Evolutionary conservation across 306 rosid species (phyloP), one percentile per base, ranked within the genome.

Genomic region (Hippophae gyantsensis): DNA sequence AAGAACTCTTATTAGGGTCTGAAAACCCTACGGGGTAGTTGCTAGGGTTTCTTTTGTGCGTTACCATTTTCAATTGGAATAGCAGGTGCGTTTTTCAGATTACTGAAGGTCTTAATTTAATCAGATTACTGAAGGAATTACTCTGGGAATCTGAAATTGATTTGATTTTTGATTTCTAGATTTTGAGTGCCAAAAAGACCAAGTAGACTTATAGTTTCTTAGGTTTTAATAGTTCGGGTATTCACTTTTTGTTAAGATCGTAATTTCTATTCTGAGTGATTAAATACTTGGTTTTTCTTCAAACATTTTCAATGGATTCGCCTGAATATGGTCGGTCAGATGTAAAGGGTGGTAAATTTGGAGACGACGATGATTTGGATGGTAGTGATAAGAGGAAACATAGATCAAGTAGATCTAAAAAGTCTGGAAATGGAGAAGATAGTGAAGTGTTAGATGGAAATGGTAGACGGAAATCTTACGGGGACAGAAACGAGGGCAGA

Each of bases 361-460:
- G 81, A 8, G 97, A 88, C 1, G 79, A 81, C 10, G 95, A 89
- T 46, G 84, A 89, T 54, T 86, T 80, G 85, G 99, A 86, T 40
- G 75, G 77, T 14, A 49, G 41, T 73, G 96, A 93, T 52, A 89
- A 76, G 83, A 78, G 90, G 77, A 93, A 84, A 67, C 90, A 84
- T 58, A 78, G 86, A 73, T 86, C 95, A 9, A 84, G 88, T 54
- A 82, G 84, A 73, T 75, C 85, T 10, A 86, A 82, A 65, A 86
- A 81, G 65, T 72, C 82, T 5, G 79, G 74, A 23, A 71, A 83
- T 68, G 90, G 74, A 52, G 98, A 81, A 7, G 98, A 86, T 0
- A 61, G 52, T 10, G 95, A 85, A 59, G 84, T 61, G 38, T 63
- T 82, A 11, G 99, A 86, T 13, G 74, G 82, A 13, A 59, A 79